phyloP scores from a whole-genome alignment of 768 basidiomycete genomes.

The Suillus alpinus region DNA sequence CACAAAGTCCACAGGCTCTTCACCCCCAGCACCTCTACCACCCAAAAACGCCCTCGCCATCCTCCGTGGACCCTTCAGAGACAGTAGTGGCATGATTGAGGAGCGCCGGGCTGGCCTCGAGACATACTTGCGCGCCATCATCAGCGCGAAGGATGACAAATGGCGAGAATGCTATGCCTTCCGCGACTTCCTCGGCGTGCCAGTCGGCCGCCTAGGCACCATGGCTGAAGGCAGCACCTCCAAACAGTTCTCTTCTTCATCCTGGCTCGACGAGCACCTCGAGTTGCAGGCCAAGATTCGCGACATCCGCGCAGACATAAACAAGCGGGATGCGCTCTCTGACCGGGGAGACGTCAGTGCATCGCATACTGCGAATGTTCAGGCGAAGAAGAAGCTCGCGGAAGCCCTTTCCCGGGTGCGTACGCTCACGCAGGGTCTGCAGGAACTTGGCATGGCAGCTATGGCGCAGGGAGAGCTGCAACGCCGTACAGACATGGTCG shows the following conservation, averaged over 20 bases:
- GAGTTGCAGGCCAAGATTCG: slow-evolving; percentile 75
- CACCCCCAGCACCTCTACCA: slow-evolving; percentile 79
- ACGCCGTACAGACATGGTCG: slow-evolving; percentile 86
- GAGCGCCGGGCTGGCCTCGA: slow-evolving; percentile 80
- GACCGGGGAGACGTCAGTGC: slow-evolving; percentile 69
- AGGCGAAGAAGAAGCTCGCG: slow-evolving; percentile 83
- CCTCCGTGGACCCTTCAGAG: slow-evolving; percentile 48
- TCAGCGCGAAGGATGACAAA: slow-evolving; percentile 74
- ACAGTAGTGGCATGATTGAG: slow-evolving; percentile 63
- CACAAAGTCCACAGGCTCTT: slow-evolving; percentile 70
- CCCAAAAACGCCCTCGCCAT: slow-evolving; percentile 79
- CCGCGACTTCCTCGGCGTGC: slow-evolving; percentile 84
- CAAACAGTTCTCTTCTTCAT: slow-evolving; percentile 64
- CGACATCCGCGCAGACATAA: slow-evolving; percentile 80
- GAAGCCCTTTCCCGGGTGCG: slow-evolving; percentile 74
- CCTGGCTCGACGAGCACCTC: slow-evolving; percentile 89
- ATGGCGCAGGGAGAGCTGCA: slow-evolving; percentile 92
- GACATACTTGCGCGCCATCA: slow-evolving; percentile 79
- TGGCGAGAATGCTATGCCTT: slow-evolving; percentile 83
- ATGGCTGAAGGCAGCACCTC: slow-evolving; percentile 26
- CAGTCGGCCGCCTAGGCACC: slow-evolving; percentile 53
- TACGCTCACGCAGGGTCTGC: slow-evolving; percentile 64
- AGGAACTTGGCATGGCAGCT: slow-evolving; percentile 60
- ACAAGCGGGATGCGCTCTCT: slow-evolving; percentile 82
- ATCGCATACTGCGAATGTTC: slow-evolving; percentile 77